A percentile compares a stretch with the other conserved stretches of the same genome.
phyloP scores from a whole-genome alignment of 192 early-diverging fungal species.

The Borealophlyctis nickersoniae region DNA sequence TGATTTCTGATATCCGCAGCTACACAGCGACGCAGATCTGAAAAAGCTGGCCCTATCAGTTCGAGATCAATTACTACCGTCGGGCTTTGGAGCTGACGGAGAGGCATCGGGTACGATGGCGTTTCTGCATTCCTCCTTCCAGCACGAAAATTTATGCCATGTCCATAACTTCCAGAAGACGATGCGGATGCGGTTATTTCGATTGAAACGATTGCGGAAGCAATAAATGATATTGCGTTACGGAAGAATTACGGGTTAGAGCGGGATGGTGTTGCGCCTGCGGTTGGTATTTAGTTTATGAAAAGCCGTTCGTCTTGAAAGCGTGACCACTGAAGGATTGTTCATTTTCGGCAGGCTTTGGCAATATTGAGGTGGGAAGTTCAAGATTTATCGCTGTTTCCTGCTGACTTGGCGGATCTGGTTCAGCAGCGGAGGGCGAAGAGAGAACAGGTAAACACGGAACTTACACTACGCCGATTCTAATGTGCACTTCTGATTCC shows the following conservation, averaged over 20 bases:
- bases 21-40: neutral
- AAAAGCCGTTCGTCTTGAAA: no score
- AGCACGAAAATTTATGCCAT: no score
- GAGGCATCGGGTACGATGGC: no score
- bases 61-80: conserved; percentile 4
- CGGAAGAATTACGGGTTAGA: conserved; percentile 14
- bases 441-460: no score
- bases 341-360: conserved; percentile 27
- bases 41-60: neutral
- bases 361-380: conserved; percentile 53
- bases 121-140: no score
- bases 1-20: no score
- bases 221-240: conserved; percentile 5
- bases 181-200: neutral
- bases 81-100: neutral
- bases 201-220: neutral
- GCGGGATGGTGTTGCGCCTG: neutral
- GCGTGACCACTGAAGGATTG: no score
- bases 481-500: no score
- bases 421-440: conserved; percentile 33
- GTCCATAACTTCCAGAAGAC: no score
- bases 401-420: conserved; percentile 38
- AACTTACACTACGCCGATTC: no score
- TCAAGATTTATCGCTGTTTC: conserved; percentile 41
- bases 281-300: no score